Percentiles rank a stretch among this genome's conserved stretches.
These are phyloP conservation scores for Pichia paraexigua DNA, from an alignment of 805 yeast species.

Conservation along the genomic window DNA sequence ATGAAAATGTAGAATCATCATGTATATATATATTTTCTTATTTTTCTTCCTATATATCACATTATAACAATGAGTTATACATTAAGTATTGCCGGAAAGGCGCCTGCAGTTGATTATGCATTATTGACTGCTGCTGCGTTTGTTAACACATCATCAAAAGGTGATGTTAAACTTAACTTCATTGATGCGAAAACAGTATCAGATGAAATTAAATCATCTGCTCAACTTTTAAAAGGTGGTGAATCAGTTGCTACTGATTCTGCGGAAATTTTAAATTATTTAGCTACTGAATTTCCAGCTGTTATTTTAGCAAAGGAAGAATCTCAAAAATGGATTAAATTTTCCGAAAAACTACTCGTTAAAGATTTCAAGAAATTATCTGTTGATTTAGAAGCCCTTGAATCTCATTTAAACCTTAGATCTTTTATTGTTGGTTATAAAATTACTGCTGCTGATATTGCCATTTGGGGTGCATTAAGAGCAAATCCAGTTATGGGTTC, in stretches of 20 bases:
- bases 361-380: constrained; percentile 87
- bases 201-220: constrained; percentile 30
- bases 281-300: constrained; percentile 48
- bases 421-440: constrained; percentile 64
- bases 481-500: constrained; percentile 92
- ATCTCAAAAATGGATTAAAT: constrained; percentile 56
- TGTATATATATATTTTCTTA: background rate
- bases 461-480: constrained; percentile 89
- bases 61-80: constrained; percentile 31
- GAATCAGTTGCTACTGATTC: constrained; percentile 34
- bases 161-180: constrained; percentile 50
- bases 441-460: constrained; percentile 72
- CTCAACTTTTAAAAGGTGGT: constrained; percentile 38
- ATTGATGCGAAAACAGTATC: constrained; percentile 67
- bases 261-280: constrained; percentile 37
- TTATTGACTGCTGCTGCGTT: constrained; percentile 71
- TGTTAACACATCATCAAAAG: constrained; percentile 46
- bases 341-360: constrained; percentile 63
- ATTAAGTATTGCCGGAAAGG: constrained; percentile 76
- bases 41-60: background rate
- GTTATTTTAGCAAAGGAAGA: constrained; percentile 30
- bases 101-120: constrained; percentile 74
- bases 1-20: background rate
- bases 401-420: constrained; percentile 76
- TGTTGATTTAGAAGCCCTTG: constrained; percentile 69